A percentile compares a stretch with the other conserved stretches of the same genome.
Evolutionary conservation across 148 eudicot species (phyloP).

Genomic region (Diospyros lotus): DNA sequence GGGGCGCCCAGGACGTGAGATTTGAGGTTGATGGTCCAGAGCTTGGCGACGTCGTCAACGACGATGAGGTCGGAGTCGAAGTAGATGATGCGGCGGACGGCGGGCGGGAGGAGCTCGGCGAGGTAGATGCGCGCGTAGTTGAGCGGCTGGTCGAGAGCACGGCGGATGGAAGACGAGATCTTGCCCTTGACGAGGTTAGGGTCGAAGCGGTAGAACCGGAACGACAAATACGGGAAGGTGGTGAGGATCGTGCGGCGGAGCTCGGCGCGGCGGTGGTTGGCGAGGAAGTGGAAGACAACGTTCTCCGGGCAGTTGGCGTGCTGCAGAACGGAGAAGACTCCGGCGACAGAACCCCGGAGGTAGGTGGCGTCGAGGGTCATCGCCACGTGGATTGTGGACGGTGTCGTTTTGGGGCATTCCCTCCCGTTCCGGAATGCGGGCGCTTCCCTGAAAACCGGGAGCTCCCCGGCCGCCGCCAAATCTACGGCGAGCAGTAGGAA

Average conservation of each 20-base stretch:
- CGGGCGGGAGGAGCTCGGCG: slow-evolving; percentile 13
- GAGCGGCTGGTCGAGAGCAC: slow-evolving; percentile 17
- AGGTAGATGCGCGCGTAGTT: slow-evolving; percentile 21
- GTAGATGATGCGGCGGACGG: slow-evolving; percentile 12
- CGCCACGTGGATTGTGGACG: slow-evolving; percentile 12
- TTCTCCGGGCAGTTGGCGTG: slow-evolving; percentile 21
- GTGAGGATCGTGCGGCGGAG: slow-evolving; percentile 7
- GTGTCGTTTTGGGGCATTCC: not conserved
- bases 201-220: slow-evolving; percentile 12
- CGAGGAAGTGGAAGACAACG: slow-evolving; percentile 20
- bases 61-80: slow-evolving; percentile 18
- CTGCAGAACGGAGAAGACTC: slow-evolving; percentile 15
- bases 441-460: slow-evolving; percentile 17
- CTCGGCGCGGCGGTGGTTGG: slow-evolving; percentile 10
- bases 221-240: slow-evolving; percentile 9
- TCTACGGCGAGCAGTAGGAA: not conserved
- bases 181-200: not conserved
- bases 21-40: slow-evolving; percentile 20
- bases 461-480: not conserved
- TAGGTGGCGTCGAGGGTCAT: slow-evolving; percentile 22
- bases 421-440: slow-evolving; percentile 11
- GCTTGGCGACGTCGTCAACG: slow-evolving; percentile 18
- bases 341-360: slow-evolving; percentile 20
- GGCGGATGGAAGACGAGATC: slow-evolving; percentile 15
- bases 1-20: slow-evolving; percentile 20